A percentile compares a stretch with the other conserved stretches of the same genome.
Evolutionary conservation across 768 basidiomycete genomes (phyloP).

Genomic region (Boletus rubescentipes): DNA sequence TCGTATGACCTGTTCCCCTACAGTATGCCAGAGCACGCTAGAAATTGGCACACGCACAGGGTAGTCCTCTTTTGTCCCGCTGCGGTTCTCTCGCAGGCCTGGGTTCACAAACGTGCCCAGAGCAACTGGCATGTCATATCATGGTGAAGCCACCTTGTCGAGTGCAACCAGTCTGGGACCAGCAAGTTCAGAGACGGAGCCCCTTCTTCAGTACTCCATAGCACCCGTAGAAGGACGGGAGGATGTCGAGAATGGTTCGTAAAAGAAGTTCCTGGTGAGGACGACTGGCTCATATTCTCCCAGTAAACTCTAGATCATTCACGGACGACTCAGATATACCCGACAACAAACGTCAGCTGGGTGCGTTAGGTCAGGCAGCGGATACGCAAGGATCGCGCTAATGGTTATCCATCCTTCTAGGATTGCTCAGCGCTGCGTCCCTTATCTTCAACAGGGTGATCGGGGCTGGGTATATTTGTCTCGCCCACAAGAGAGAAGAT

Average conservation of each 20-base stretch:
- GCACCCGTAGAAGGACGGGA: no score
- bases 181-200: constrained; percentile 20
- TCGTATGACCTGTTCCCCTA: no score
- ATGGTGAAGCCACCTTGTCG: neutral
- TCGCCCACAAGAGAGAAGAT: neutral
- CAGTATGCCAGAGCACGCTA: no score
- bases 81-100: no score
- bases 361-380: constrained; percentile 35
- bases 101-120: no score
- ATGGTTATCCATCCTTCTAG: constrained; percentile 4
- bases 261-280: neutral
- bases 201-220: constrained; percentile 10
- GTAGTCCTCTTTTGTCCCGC: no score
- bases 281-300: neutral
- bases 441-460: constrained; percentile 78
- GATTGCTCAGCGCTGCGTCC: constrained; percentile 50
- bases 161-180: neutral
- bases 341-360: constrained; percentile 47
- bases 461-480: constrained; percentile 59
- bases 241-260: constrained; percentile 18
- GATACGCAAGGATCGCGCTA: neutral
- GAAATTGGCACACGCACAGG: no score
- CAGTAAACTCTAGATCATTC: constrained; percentile 6
- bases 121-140: constrained; percentile 9
- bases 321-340: constrained; percentile 54